phyloP scores from a whole-genome alignment of 2,329 filamentous ascomycete species.

The Fonsecaea monophora region DNA sequence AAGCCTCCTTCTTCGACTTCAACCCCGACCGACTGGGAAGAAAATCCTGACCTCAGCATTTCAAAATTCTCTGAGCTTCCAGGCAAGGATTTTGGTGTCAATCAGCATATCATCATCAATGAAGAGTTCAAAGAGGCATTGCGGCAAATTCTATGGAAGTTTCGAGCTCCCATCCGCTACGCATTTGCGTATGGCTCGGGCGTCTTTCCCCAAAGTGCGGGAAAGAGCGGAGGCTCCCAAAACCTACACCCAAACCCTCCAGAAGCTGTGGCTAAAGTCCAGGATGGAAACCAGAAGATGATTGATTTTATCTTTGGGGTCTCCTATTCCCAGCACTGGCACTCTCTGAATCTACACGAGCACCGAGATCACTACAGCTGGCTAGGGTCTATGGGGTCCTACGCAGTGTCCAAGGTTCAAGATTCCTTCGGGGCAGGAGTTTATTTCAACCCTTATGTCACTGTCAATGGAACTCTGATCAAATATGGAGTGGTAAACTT shows the following conservation, averaged over 20 bases:
- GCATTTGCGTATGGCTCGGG: conserved; percentile 97
- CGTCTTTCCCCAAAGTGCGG: conserved; percentile 79
- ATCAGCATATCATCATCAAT: conserved; percentile 96
- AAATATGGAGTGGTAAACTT: conserved; percentile 98
- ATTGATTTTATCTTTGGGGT: conserved; percentile 99
- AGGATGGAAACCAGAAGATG: conserved; percentile 90
- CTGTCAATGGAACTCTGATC: conserved; percentile 91
- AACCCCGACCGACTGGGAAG: conserved; percentile 71
- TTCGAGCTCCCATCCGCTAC: conserved; percentile 91
- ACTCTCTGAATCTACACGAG: conserved; percentile 86
- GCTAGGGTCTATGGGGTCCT: conserved; percentile 82
- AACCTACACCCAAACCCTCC: conserved; percentile 80
- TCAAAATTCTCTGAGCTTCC: conserved; percentile 78
- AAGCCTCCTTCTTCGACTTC: conserved; percentile 24
- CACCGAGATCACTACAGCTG: conserved; percentile 92
- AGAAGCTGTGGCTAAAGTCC: conserved; percentile 78
- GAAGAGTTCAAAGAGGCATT: conserved; percentile 92
- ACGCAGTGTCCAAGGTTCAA: conserved; percentile 81
- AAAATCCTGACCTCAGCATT: conserved; percentile 73
- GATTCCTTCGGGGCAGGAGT: conserved; percentile 89
- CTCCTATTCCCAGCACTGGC: conserved; percentile 94
- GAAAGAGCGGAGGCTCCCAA: conserved; percentile 56
- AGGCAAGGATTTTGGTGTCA: conserved; percentile 83
- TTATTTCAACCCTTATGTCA: conserved; percentile 96
- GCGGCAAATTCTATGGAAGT: conserved; percentile 86